These are phyloP conservation scores for Areca catechu DNA, from an alignment of 176 grass and related monocot species.

Conservation along the genomic window DNA sequence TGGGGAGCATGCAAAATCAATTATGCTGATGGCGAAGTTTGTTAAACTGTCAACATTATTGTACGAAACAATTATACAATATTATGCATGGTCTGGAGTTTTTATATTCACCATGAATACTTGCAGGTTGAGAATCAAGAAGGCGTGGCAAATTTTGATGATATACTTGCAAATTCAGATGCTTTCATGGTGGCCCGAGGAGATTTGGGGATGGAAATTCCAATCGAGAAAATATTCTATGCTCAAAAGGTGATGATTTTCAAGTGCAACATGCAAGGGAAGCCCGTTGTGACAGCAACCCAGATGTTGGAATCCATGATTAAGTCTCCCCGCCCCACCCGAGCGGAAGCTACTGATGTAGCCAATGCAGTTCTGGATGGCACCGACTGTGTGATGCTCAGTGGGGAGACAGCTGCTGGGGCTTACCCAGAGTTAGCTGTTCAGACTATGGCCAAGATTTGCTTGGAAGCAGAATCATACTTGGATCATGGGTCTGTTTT, in stretches of 20 bases:
- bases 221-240: conserved; percentile 5
- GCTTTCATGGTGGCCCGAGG: conserved; percentile 11
- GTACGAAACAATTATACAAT: not conserved
- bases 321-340: conserved; percentile 3
- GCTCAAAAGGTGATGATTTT: conserved; percentile 15
- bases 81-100: not conserved
- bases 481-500: conserved; percentile 48
- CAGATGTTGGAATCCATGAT: conserved; percentile 11
- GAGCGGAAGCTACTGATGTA: conserved; percentile 5
- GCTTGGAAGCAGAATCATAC: conserved; percentile 22
- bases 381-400: conserved; percentile 9
- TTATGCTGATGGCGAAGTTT: conserved; percentile 3
- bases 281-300: conserved; percentile 8
- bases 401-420: conserved; percentile 1
- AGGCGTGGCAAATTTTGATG: conserved; percentile 8
- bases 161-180: conserved; percentile 8
- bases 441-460: conserved; percentile 7
- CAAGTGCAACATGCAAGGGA: conserved; percentile 12
- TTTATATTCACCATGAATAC: not conserved
- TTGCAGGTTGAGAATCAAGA: conserved; percentile 10
- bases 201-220: conserved; percentile 10
- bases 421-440: conserved; percentile 4
- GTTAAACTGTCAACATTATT: not conserved
- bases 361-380: conserved; percentile 1
- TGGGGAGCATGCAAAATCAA: conserved; percentile 6